Evolutionary conservation across 2,329 filamentous ascomycete species (phyloP).

Genomic region (Alternaria gaisen): DNA sequence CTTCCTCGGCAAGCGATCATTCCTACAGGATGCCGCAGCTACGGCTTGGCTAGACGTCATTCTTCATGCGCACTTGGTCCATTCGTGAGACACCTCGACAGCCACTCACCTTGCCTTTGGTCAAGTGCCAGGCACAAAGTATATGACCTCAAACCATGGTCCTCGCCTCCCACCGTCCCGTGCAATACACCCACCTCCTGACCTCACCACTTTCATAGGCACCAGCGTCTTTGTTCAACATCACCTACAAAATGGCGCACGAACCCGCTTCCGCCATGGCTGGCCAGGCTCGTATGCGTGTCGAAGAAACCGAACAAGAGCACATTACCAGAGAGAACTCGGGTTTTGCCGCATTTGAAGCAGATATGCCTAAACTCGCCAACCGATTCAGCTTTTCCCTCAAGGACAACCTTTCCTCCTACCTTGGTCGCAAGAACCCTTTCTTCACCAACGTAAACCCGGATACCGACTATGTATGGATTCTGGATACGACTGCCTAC

Average conservation of each 20-base stretch:
- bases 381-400: conserved; percentile 47
- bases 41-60: conserved; percentile 21
- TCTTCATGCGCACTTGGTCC: conserved; percentile 21
- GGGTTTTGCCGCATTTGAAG: conserved; percentile 48
- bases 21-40: conserved; percentile 5
- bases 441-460: conserved; percentile 60
- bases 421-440: conserved; percentile 51
- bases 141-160: conserved; percentile 30
- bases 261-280: conserved; percentile 38
- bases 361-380: conserved; percentile 46
- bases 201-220: conserved; percentile 38
- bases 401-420: conserved; percentile 52
- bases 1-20: conserved; percentile 14
- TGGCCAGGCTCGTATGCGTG: conserved; percentile 39
- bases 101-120: conserved; percentile 21
- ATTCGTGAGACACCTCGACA: conserved; percentile 18
- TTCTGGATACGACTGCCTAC: conserved; percentile 89
- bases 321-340: conserved; percentile 40
- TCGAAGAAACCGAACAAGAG: conserved; percentile 47
- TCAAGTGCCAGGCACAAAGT: conserved; percentile 26
- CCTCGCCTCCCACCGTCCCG: conserved; percentile 33
- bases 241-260: conserved; percentile 38
- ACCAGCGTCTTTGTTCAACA: conserved; percentile 22
- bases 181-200: conserved; percentile 48
- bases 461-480: conserved; percentile 79